Evolutionary conservation across 345 rosid genomes (phyloP), one percentile per base, ranked within the genome.

Genomic region (Garcia nutans): DNA sequence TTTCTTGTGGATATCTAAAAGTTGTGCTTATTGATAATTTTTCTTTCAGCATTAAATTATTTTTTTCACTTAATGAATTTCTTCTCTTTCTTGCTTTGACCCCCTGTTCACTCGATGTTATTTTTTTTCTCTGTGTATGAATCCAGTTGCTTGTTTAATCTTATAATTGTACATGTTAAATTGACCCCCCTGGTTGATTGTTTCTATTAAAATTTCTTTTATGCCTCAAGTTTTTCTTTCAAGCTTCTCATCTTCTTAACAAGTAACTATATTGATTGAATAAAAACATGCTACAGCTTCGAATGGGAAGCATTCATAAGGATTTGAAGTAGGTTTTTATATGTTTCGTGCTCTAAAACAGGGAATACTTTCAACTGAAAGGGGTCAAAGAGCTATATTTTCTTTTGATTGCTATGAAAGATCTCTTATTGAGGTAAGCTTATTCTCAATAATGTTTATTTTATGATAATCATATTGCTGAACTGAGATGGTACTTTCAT

Each of bases 361-460:
- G 97, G 99, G 97, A 78, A 87, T 95, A 82, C 96, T 93, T 80
- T 91, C 99, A 60, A 95, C 99, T 58, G 97, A 86, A 86, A 91
- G 89, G 75, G 97, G 97, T 74, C 97, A 89, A 76, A 84, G 80
- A 80, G 96, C 96, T 77, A 64, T 89, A 50, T 75, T 71, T 41
- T 86, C 92, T 19, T 87, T 95, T 70, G 90, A 88, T 82, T 82
- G 89, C 65, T 86, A 88, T 74, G 99, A 91, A 79, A 89, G 90
- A 82, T 91, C 97, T 80, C 87, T 92, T 60, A 81, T 93, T 75
- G 97, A 91, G 94, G 98, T 90, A 79, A 79, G 81, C 41, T 45
- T n/a, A 60, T 68, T 60, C 56, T 66, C 26, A 1, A 13, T 17
- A 20, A 50, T 10, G 10, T 22, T 23, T 12, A 10, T 23, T 20